Base-by-base conservation (phyloP, 441 rosid genomes). In the Raphanus hybrid region DNA sequence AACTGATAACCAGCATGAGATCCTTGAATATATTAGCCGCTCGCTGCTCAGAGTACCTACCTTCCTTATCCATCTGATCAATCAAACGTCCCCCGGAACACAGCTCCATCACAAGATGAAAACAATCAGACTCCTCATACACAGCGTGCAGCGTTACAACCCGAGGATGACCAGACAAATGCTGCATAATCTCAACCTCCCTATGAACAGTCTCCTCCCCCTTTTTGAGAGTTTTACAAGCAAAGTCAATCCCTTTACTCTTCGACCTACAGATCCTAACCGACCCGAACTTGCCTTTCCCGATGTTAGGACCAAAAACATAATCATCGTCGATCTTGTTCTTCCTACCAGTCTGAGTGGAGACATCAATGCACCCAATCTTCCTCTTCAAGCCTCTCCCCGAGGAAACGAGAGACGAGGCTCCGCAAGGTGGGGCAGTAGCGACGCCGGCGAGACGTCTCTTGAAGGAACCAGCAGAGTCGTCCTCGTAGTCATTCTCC, bases 141-240 rank as follows among this genome's bases (percentile, higher is more conserved):
- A 91, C 97, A 27, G 93, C 91, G 64, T 77, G 90, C 85, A 95
- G 83, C 39, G 99, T 91, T 74, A 95, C 99, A 77, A 93, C 93
- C 57, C 98, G 92, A 7, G 89, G 86, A 90, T 93, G 95, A 69
- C 99, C 98, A 4, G 98, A 95, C 39, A 95, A 79, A 78, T 95
- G 98, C 81, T 93, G 99, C 99, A 95, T 95, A 62, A 93, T 95
- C 90, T 95, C 99, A 81, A 95, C 96, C 81, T 95, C 99, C 77
- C 88, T 80, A 27, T 95, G 98, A 79, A 93, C 98, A 0, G 88
- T 86, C 86, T 95, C 98, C 87, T 93, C 97, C 32, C 94, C 98
- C 78, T 93, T 93, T 15, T 69, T 87, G 81, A 95, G 77, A 57
- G 92, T 93, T 80, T 95, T 95, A 78, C 98, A 87, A 7, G 98